A percentile compares a stretch with the other conserved stretches of the same genome.
These are phyloP conservation scores for Solanum etuberosum DNA, from an alignment of 257 asterid genomes.

Conservation along the genomic window DNA sequence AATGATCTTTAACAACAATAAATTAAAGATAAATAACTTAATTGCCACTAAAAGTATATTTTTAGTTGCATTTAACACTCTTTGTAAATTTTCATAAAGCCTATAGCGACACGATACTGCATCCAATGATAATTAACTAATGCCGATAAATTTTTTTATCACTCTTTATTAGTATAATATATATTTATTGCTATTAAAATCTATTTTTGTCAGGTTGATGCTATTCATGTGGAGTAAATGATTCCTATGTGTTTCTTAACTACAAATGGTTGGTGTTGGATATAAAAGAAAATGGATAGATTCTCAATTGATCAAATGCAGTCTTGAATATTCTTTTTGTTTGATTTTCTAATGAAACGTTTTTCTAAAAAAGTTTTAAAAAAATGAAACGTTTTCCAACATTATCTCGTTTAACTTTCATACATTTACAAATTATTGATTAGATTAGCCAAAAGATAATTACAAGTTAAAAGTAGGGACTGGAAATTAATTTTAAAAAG, in stretches of 20 bases:
- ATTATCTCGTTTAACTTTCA: background rate
- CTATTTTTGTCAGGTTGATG: background rate
- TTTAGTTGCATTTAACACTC: accelerated
- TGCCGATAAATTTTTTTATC: accelerated
- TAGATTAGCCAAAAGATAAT: background rate
- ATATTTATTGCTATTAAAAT: too few species aligned
- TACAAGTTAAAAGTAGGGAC: background rate
- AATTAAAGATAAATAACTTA: too few species aligned
- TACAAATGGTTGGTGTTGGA: background rate
- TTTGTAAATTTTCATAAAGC: accelerated
- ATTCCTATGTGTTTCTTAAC: background rate
- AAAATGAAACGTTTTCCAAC: background rate
- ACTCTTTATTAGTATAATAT: too few species aligned
- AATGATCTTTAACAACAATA: too few species aligned
- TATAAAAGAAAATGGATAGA: background rate
- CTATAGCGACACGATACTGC: too few species aligned
- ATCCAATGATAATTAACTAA: too few species aligned
- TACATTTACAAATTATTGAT: background rate
- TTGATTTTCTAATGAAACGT: background rate
- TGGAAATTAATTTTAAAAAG: background rate
- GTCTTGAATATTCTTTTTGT: background rate
- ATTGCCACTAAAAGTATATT: background rate
- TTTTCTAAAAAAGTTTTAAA: background rate
- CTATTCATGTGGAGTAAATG: background rate
- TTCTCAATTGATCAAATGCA: background rate